Base-by-base conservation (phyloP, 176 grass and related monocot species). In the Eleusine coracana region DNA sequence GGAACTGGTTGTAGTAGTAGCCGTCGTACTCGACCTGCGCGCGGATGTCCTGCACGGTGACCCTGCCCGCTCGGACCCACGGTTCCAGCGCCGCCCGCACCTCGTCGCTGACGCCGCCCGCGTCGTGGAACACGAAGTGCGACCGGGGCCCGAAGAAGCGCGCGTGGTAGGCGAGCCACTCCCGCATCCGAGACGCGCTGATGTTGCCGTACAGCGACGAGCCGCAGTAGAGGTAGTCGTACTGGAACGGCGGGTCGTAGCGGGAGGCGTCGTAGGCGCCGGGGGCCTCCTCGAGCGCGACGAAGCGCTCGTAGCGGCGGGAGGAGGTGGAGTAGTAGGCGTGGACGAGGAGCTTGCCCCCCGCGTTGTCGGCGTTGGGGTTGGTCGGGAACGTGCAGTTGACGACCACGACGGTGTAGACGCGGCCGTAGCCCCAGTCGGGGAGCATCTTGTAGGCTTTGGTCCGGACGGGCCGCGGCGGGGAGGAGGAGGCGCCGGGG, bases 361-460 rank as follows among this genome's bases (percentile, higher is more conserved):
- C 94, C 69, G 86, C 69, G 86, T 97, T 97, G 74, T 42, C 65
- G 31, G 65, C 74, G 80, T 94, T 97, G 71, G 90, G 94, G 80
- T 97, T 97, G 42, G 80, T 71, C 2, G 90, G 90, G 77, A 97
- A 97, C 18, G 94, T 92, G 86, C 94, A 97, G 77, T 97, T 97
- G 70, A 97, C 94, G 75, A 97, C 88, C 31, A 97, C 90, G 55
- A 77, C 83, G 75, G 90, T 94, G 86, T 97, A 97, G 69, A 97
- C 86, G 82, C 92, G 94, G 88, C 94, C 94, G 76, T 94, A 97
- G 0, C 94, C 94, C 94, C 94, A 97, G 78, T 97, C 94, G 15
- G 94, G 94, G 0, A 97, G 94, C 54, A 97, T 94, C 86, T 94
- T 97, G 88, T 90, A 90, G 0, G 94, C 92, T 87, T 97, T 97